Conservation (phyloP, 768 basidiomycete species). For the Tulasnella sp. region DNA sequence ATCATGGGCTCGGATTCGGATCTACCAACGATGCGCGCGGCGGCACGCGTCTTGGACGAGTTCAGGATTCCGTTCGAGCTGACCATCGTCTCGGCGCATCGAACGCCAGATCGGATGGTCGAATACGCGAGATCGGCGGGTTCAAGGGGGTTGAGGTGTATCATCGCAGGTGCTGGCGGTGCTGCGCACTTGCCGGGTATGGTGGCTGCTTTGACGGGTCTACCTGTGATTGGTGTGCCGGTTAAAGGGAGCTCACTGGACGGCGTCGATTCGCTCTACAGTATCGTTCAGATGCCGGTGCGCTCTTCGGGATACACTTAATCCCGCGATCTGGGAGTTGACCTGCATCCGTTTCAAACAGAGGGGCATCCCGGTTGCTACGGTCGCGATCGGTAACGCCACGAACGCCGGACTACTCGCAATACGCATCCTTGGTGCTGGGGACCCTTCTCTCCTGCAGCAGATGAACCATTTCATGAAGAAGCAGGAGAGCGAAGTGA, state of each 20-base stretch:
- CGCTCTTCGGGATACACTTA: slow-evolving; percentile 26
- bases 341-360: slow-evolving; percentile 25
- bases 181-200: slow-evolving; percentile 97
- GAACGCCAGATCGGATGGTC: slow-evolving; percentile 79
- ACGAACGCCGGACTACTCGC: slow-evolving; percentile 90
- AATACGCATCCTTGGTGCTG: slow-evolving; percentile 68
- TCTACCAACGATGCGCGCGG: slow-evolving; percentile 84
- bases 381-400: slow-evolving; percentile 92
- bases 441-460: slow-evolving; percentile 50
- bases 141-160: slow-evolving; percentile 38
- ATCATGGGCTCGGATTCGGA: slow-evolving; percentile 99
- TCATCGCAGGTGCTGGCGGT: slow-evolving; percentile 97
- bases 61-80: slow-evolving; percentile 85
- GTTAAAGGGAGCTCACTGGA: slow-evolving; percentile 90
- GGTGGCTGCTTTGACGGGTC: slow-evolving; percentile 87
- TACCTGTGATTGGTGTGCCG: slow-evolving; percentile 94
- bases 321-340: not conserved
- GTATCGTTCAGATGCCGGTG: slow-evolving; percentile 99
- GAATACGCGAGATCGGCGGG: slow-evolving; percentile 68
- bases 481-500: slow-evolving; percentile 58
- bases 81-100: slow-evolving; percentile 91
- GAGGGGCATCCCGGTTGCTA: slow-evolving; percentile 95
- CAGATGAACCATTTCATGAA: slow-evolving; percentile 68
- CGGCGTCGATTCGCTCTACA: slow-evolving; percentile 93
- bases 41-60: slow-evolving; percentile 69